phyloP scores from a whole-genome alignment of 176 grass and related monocot genomes.

The Elaeis guineensis region DNA sequence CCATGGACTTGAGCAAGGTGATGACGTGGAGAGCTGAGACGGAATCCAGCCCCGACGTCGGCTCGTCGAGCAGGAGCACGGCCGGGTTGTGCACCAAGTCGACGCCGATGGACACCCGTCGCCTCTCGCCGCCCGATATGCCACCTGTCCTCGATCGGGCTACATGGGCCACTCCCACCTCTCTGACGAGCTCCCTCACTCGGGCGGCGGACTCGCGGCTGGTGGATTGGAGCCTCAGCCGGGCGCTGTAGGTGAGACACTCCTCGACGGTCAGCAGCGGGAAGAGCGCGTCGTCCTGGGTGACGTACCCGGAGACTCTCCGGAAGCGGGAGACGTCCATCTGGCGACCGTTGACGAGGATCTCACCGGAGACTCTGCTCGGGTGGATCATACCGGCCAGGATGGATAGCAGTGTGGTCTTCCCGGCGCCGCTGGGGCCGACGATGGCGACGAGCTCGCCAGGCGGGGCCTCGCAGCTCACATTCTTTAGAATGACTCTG shows the following conservation, averaged over 20 bases:
- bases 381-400: slow-evolving; percentile 62
- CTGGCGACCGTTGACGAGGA: slow-evolving; percentile 54
- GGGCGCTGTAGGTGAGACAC: slow-evolving; percentile 76
- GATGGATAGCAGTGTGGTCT: slow-evolving; percentile 77
- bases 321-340: slow-evolving; percentile 74
- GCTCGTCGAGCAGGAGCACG: neutral
- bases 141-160: slow-evolving; percentile 11
- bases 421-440: slow-evolving; percentile 80
- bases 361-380: slow-evolving; percentile 22
- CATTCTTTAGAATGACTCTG: slow-evolving; percentile 22
- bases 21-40: neutral
- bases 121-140: neutral
- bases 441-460: slow-evolving; percentile 73
- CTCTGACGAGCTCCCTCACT: slow-evolving; percentile 43
- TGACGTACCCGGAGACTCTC: slow-evolving; percentile 72
- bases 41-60: neutral
- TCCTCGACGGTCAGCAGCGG: slow-evolving; percentile 87
- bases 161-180: slow-evolving; percentile 58
- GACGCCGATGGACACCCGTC: neutral
- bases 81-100: neutral
- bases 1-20: neutral
- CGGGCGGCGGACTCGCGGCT: neutral
- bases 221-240: slow-evolving; percentile 36
- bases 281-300: slow-evolving; percentile 87
- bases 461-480: slow-evolving; percentile 60